These are phyloP conservation scores for Seiridium unicorne DNA, from an alignment of 2,329 filamentous ascomycete genomes.

Conservation along the genomic window DNA sequence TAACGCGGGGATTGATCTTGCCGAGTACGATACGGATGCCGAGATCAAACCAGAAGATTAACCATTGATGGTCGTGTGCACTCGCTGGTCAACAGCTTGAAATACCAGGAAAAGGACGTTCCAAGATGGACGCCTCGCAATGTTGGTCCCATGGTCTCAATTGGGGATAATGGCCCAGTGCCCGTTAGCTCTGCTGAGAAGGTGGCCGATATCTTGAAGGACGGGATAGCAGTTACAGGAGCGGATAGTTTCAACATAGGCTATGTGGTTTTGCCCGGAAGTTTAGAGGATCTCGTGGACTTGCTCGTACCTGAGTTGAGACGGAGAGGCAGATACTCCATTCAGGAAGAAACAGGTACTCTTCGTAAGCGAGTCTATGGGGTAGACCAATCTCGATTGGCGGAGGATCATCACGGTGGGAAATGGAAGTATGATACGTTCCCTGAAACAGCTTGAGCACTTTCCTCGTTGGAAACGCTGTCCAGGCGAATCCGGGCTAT, in stretches of 20 bases:
- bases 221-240: background rate
- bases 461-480: too few species aligned
- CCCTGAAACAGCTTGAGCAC: background rate
- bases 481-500: too few species aligned
- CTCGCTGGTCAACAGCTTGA: constrained; percentile 2
- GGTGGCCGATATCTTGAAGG: background rate
- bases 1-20: background rate
- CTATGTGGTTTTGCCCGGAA: constrained; percentile 11
- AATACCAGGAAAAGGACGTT: background rate
- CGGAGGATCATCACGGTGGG: background rate
- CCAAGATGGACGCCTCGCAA: constrained; percentile 4
- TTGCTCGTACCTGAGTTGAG: constrained; percentile 11
- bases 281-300: constrained; percentile 13
- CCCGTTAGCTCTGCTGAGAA: background rate
- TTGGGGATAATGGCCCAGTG: background rate
- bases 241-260: constrained; percentile 7
- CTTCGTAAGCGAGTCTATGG: background rate
- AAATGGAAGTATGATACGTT: background rate
- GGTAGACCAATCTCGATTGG: background rate
- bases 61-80: constrained; percentile 2
- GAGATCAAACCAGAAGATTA: constrained; percentile 5
- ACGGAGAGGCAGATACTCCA: constrained; percentile 8
- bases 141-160: background rate
- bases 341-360: background rate
- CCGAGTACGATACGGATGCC: background rate